Conservation (phyloP, 2,329 filamentous ascomycete species). For the Nemania sp. region DNA sequence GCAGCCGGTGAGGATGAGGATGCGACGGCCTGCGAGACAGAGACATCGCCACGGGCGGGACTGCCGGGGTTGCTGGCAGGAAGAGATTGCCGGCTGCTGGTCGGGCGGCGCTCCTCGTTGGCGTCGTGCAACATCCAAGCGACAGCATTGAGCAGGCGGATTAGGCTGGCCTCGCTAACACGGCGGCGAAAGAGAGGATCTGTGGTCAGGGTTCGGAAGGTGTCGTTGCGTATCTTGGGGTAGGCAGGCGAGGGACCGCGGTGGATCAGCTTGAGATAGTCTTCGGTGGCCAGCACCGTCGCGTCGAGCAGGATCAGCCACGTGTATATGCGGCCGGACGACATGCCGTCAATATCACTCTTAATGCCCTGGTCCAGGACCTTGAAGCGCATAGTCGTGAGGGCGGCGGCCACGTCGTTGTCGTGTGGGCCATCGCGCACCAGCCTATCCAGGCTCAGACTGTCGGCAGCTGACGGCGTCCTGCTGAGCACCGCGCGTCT, state of each 20-base stretch:
- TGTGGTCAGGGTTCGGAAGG: constrained; percentile 92
- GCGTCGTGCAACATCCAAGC: constrained; percentile 92
- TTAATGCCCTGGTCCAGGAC: constrained; percentile 77
- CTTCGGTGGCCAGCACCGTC: constrained; percentile 79
- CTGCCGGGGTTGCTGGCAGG: constrained; percentile 42
- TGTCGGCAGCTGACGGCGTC: constrained; percentile 55
- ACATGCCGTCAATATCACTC: constrained; percentile 82
- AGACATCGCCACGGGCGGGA: constrained; percentile 44
- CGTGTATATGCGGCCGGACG: constrained; percentile 88
- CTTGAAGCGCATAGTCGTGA: constrained; percentile 73
- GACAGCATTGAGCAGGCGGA: constrained; percentile 89
- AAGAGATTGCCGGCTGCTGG: constrained; percentile 37
- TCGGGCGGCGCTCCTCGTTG: constrained; percentile 51
- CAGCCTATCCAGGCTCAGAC: constrained; percentile 70
- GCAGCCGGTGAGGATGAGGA: constrained; percentile 52
- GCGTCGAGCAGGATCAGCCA: constrained; percentile 94
- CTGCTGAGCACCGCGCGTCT: constrained; percentile 50
- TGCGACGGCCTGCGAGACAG: constrained; percentile 45
- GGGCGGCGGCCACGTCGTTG: constrained; percentile 66
- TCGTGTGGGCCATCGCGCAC: constrained; percentile 78
- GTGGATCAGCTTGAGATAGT: constrained; percentile 87
- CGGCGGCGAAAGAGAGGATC: constrained; percentile 95
- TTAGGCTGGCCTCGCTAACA: constrained; percentile 93
- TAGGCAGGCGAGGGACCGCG: constrained; percentile 93
- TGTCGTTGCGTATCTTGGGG: constrained; percentile 97